Evolutionary conservation across 2,329 filamentous ascomycete species (phyloP), one percentile per base, ranked within the genome.

Genomic region (Scedosporium boydii): DNA sequence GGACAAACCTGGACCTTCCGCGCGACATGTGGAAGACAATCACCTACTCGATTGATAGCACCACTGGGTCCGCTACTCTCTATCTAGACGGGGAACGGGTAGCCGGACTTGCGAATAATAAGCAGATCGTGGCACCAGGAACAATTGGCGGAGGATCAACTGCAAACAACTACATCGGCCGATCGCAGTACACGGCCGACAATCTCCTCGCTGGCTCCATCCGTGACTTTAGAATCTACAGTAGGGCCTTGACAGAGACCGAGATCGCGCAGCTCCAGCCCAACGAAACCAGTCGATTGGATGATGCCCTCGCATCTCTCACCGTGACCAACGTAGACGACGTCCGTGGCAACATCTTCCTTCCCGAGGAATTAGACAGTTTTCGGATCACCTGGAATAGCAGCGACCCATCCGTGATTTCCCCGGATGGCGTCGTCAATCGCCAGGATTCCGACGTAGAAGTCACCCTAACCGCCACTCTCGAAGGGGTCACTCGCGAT

Each of bases 281-380:
- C 3, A 46, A 60, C 26, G 44, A 60, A 26, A 44, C 42, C 5
- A 51, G 5, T 16, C 59, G 59, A 9, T 7, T 21, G 4, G 59
- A 60, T n/a, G 44, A 27, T 23, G 66, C 66, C 9, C 68, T 70
- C n/a, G 60, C 64, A 16, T 64, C 63, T 21, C 63, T 75, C 6
- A 58, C 65, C 1, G 63, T 76, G 1, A 68, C 66, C 46, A 76
- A 77, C 63, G 64, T 76, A 21, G 68, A 72, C 6, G 71, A 76
- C 58, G 70, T 78, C 57, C 70, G 73, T 18, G 74, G 75, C 26
- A 76, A 78, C 62, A 64, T 78, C 21, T 64, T 70, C 46, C 68
- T 78, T 4, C 75, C 76, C 12, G 46, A 66, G 1, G 63, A 67
- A 1, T 56, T 64, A 21, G 69, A 75, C 26, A 71, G 69, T 0